A percentile compares a stretch with the other conserved stretches of the same genome.
phyloP scores from a whole-genome alignment of 2,329 filamentous ascomycete genomes.

The Huntiella abstrusa region DNA sequence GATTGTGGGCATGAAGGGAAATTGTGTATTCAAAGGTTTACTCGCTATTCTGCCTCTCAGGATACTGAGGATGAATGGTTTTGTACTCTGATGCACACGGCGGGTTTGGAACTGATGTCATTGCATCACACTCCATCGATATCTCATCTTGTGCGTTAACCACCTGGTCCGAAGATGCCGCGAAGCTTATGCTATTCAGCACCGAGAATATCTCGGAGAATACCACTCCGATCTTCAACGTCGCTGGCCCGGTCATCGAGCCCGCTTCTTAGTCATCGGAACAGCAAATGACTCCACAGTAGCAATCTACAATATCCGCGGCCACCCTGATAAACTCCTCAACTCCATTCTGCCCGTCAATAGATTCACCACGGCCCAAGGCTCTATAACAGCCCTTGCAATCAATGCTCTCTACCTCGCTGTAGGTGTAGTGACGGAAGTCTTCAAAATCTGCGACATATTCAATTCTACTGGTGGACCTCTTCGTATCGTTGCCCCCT shows the following conservation, averaged over 20 bases:
- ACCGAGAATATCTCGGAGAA: neutral
- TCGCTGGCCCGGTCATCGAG: conserved; percentile 56
- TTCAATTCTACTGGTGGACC: conserved; percentile 62
- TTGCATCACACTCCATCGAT: conserved; percentile 58
- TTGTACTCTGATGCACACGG: neutral
- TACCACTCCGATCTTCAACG: conserved; percentile 16
- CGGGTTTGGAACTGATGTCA: conserved; percentile 31
- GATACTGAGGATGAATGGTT: no score
- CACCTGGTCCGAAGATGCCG: conserved; percentile 52
- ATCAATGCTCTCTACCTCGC: conserved; percentile 75
- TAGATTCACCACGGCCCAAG: conserved; percentile 19
- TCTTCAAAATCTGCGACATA: conserved; percentile 96
- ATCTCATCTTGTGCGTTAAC: conserved; percentile 52
- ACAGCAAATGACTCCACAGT: conserved; percentile 46
- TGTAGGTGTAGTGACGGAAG: conserved; percentile 76
- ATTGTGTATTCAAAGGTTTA: neutral
- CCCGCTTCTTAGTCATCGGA: conserved; percentile 63
- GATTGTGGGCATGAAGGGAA: conserved; percentile 39
- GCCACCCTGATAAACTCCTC: conserved; percentile 27
- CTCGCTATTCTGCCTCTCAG: neutral
- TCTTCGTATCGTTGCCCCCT: conserved; percentile 67
- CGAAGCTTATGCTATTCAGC: neutral
- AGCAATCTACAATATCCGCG: conserved; percentile 56
- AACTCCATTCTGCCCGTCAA: conserved; percentile 63
- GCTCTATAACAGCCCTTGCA: conserved; percentile 53